Percentiles rank a stretch among this genome's conserved stretches.
Conservation (phyloP, 345 rosid species). For the Hirschfeldia incana region DNA sequence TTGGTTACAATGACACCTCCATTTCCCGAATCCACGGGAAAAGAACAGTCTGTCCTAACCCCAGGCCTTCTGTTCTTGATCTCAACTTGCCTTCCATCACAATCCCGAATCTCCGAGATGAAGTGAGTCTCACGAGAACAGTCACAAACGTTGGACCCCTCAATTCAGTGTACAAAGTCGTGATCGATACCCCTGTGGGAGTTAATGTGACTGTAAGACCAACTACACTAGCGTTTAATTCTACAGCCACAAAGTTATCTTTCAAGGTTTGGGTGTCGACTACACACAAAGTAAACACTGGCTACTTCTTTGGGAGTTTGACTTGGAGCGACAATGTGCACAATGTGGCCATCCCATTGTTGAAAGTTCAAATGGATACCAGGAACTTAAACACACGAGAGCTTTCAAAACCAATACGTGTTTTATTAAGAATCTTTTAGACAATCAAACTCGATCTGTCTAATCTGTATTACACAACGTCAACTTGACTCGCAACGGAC, state of each 20-base stretch:
- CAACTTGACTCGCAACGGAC: too few relatives aligned
- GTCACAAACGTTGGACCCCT: constrained; percentile 52
- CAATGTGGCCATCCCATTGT: too few relatives aligned
- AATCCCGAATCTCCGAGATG: constrained; percentile 27
- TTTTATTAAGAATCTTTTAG: too few relatives aligned
- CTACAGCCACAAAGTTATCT: constrained; percentile 19
- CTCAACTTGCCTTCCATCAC: constrained; percentile 42
- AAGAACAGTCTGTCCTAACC: constrained; percentile 30
- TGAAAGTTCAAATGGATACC: too few relatives aligned
- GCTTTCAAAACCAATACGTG: too few relatives aligned
- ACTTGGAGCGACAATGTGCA: constrained; percentile 31
- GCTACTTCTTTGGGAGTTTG: constrained; percentile 50
- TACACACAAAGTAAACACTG: constrained; percentile 38
- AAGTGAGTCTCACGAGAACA: constrained; percentile 32
- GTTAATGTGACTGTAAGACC: constrained; percentile 30
- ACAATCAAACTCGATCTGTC: too few relatives aligned
- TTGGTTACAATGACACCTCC: constrained; percentile 45
- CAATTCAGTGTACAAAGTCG: constrained; percentile 32
- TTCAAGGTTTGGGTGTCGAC: constrained; percentile 30
- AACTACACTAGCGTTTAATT: constrained; percentile 20
- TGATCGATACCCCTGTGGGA: constrained; percentile 40
- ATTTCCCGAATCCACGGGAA: constrained; percentile 43
- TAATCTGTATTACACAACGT: too few relatives aligned
- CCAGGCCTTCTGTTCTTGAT: constrained; percentile 27
- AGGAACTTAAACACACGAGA: too few relatives aligned